phyloP scores from a whole-genome alignment of 2,329 filamentous ascomycete genomes.

The Catunica adiposa region DNA sequence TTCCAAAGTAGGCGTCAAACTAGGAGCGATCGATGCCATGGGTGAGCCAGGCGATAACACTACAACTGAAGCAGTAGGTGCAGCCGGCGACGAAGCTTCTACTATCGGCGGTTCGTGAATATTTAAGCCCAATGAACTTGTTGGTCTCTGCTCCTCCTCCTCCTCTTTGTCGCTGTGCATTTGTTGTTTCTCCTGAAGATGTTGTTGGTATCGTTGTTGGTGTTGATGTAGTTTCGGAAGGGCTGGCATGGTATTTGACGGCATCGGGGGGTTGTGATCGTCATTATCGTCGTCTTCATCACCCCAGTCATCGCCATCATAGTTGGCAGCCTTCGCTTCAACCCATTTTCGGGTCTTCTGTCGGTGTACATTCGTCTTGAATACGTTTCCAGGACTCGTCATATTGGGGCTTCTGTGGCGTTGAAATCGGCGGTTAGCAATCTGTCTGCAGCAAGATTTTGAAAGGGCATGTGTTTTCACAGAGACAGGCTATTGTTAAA shows the following conservation, averaged over 20 bases:
- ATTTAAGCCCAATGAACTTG: too few relatives aligned
- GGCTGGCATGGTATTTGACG: constrained; percentile 16
- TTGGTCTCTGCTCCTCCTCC: too few relatives aligned
- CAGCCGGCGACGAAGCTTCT: not conserved
- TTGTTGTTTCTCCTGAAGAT: not conserved
- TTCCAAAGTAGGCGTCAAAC: not conserved
- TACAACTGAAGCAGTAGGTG: not conserved
- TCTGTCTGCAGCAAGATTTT: too few relatives aligned
- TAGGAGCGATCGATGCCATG: not conserved
- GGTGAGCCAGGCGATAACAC: not conserved
- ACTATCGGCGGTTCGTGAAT: not conserved
- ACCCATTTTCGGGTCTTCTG: constrained; percentile 92
- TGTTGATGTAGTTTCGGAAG: constrained; percentile 10
- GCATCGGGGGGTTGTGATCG: constrained; percentile 25
- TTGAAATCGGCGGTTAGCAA: not conserved
- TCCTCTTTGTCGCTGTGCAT: too few relatives aligned
- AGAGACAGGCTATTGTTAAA: too few relatives aligned
- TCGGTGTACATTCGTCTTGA: constrained; percentile 74
- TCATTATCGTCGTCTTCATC: constrained; percentile 46
- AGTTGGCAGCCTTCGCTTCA: constrained; percentile 69
- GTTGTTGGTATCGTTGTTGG: constrained; percentile 7
- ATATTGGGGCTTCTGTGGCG: constrained; percentile 2
- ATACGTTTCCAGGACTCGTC: constrained; percentile 23
- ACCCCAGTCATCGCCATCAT: constrained; percentile 91
- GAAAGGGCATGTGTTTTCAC: too few relatives aligned